These are phyloP conservation scores for Cylindrotheca closterium DNA, from an alignment of 108 stramenopile species.

Conservation along the genomic window DNA sequence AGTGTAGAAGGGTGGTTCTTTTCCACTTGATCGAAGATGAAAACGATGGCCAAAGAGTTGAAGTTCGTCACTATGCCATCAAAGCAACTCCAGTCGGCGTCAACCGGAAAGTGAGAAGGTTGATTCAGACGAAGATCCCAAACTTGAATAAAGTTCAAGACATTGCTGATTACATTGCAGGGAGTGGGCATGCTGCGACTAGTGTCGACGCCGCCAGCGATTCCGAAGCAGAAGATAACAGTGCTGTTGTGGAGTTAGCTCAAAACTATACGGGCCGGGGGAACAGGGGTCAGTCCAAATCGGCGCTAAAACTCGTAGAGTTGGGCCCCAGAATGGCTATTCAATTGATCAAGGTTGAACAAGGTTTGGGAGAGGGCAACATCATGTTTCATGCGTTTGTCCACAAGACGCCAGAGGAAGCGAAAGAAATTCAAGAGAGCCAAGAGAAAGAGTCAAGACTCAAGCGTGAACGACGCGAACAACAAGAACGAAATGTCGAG, in stretches of 20 bases:
- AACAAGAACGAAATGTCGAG: slow-evolving; percentile 85
- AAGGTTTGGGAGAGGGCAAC: slow-evolving; percentile 91
- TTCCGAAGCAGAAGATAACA: slow-evolving; percentile 88
- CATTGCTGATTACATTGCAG: slow-evolving; percentile 94
- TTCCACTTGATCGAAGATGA: slow-evolving; percentile 82
- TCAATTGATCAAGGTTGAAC: slow-evolving; percentile 93
- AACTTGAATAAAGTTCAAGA: slow-evolving; percentile 90
- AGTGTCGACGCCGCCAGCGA: slow-evolving; percentile 65
- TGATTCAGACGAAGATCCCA: slow-evolving; percentile 92
- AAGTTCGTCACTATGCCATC: slow-evolving; percentile 97
- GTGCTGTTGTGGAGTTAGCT: slow-evolving; percentile 71
- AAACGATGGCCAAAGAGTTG: slow-evolving; percentile 48
- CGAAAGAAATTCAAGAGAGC: slow-evolving; percentile 59
- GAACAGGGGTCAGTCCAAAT: slow-evolving; percentile 79
- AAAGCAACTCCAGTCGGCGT: slow-evolving; percentile 95
- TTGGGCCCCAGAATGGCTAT: slow-evolving; percentile 93
- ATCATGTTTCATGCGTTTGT: slow-evolving; percentile 97
- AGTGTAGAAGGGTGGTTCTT: slow-evolving; percentile 95
- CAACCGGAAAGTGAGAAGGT: slow-evolving; percentile 84
- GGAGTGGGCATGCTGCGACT: slow-evolving; percentile 42
- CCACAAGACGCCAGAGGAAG: slow-evolving; percentile 71
- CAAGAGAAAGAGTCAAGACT: slow-evolving; percentile 56
- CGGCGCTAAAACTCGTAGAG: slow-evolving; percentile 94
- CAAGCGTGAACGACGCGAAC: slow-evolving; percentile 76
- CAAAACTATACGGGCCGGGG: slow-evolving; percentile 81